Conservation (phyloP, 2,329 filamentous ascomycete genomes). For the Claviceps capensis region DNA sequence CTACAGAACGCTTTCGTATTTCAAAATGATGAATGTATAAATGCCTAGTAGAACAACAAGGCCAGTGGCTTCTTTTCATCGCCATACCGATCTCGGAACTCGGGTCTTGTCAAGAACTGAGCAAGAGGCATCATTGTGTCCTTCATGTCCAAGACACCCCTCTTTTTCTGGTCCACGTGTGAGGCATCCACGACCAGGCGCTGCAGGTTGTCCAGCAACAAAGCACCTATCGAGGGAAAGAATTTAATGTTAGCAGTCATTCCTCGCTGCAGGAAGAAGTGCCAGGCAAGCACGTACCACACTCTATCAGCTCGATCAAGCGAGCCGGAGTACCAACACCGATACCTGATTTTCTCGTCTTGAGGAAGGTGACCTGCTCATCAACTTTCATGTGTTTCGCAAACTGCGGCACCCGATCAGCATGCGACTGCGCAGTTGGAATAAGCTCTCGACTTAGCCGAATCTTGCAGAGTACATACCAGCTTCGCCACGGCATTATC, state of each 20-base stretch:
- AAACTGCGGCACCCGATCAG: conserved; percentile 37
- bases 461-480: conserved; percentile 20
- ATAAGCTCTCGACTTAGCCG: too few species aligned
- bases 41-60: conserved; percentile 48
- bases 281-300: conserved; percentile 42
- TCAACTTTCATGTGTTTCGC: conserved; percentile 96
- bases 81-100: conserved; percentile 58
- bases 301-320: conserved; percentile 67
- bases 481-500: conserved; percentile 72
- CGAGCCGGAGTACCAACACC: conserved; percentile 82
- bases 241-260: conserved; percentile 1
- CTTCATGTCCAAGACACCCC: conserved; percentile 88
- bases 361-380: conserved; percentile 67
- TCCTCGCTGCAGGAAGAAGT: not conserved
- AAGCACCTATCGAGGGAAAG: conserved; percentile 32
- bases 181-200: conserved; percentile 82
- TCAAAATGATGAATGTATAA: not conserved
- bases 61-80: conserved; percentile 43
- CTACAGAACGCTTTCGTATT: not conserved
- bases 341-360: conserved; percentile 60
- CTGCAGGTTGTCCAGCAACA: conserved; percentile 59
- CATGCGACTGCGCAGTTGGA: not conserved
- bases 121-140: conserved; percentile 76
- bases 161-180: conserved; percentile 88
- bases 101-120: conserved; percentile 54